Conservation (phyloP, 225 moss, liverwort and hornwort genomes). For the Polytrichum formosum region DNA sequence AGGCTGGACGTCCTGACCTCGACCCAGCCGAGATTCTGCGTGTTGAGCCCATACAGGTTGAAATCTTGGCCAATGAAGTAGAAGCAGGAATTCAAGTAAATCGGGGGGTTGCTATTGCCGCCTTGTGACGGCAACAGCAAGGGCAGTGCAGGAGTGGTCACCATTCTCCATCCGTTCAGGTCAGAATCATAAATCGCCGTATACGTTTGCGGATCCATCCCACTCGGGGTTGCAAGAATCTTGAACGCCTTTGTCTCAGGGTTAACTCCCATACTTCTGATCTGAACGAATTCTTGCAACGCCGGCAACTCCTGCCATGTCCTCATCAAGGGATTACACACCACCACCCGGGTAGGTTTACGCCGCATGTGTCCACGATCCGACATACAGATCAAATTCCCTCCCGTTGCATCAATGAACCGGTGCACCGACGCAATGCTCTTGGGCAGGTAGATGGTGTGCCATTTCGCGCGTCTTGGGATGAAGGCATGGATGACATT, state of each 20-base stretch:
- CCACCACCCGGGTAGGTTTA: constrained; percentile 4
- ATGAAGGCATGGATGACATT: constrained; percentile 7
- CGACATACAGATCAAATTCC: constrained; percentile 11
- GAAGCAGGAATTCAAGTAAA: constrained; percentile 9
- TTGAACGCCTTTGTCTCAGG: constrained; percentile 19
- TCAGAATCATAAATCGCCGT: constrained; percentile 11
- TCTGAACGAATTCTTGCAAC: constrained; percentile 1
- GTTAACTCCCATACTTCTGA: constrained; percentile 11
- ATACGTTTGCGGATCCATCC: not conserved
- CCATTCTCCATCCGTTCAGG: not conserved
- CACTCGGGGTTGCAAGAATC: constrained; percentile 5
- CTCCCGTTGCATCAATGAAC: constrained; percentile 12
- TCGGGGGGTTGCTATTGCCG: not conserved
- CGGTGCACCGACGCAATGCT: not conserved
- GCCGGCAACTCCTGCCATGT: constrained; percentile 14
- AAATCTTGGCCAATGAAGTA: constrained; percentile 11
- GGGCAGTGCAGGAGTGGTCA: not conserved
- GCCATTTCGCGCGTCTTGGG: constrained; percentile 3
- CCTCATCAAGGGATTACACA: constrained; percentile 14
- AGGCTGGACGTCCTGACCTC: constrained; percentile 2
- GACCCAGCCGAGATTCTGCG: not conserved
- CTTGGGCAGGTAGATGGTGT: constrained; percentile 13
- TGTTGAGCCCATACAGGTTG: constrained; percentile 10
- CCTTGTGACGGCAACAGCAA: not conserved
- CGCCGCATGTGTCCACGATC: not conserved